A percentile compares a stretch with the other conserved stretches of the same genome.
Evolutionary conservation across 495 filamentous ascomycete species (phyloP).

Genomic region (Penicillium cinerascens): DNA sequence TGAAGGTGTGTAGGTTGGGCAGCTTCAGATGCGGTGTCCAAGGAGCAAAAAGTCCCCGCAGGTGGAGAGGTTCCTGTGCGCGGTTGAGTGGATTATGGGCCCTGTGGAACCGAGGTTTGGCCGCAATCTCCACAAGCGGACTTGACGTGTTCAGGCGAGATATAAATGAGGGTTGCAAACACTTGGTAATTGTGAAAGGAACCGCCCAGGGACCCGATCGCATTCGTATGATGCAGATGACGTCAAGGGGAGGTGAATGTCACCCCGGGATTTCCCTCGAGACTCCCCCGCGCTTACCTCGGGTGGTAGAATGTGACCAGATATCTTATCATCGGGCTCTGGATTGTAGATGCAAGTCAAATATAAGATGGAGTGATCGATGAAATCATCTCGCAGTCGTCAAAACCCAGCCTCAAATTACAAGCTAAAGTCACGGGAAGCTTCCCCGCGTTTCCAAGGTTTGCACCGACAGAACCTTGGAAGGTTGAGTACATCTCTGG

Average conservation of each 20-base stretch:
- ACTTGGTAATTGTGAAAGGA: too few species aligned
- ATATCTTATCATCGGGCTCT: neutral
- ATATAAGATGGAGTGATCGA: neutral
- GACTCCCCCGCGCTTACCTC: conserved; percentile 5
- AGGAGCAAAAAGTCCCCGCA: neutral
- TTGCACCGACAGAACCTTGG: neutral
- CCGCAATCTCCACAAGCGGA: neutral
- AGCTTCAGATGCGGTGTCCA: neutral
- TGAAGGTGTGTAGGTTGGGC: conserved; percentile 2
- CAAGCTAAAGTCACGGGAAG: neutral
- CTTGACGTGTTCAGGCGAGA: neutral
- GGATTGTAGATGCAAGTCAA: neutral
- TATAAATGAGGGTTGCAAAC: neutral
- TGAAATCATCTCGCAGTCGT: neutral
- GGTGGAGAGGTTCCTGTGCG: neutral
- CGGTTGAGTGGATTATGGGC: neutral
- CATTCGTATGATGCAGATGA: conserved; percentile 10
- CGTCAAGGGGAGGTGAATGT: conserved; percentile 13
- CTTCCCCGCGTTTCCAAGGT: neutral
- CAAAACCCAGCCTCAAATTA: neutral
- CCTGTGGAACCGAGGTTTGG: conserved; percentile 2
- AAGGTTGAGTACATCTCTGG: neutral
- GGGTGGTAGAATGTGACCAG: neutral
- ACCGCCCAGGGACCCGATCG: neutral
- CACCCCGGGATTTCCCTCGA: conserved; percentile 1